Base-by-base conservation (phyloP, 2,329 filamentous ascomycete species). In the Colletotrichum salicis region DNA sequence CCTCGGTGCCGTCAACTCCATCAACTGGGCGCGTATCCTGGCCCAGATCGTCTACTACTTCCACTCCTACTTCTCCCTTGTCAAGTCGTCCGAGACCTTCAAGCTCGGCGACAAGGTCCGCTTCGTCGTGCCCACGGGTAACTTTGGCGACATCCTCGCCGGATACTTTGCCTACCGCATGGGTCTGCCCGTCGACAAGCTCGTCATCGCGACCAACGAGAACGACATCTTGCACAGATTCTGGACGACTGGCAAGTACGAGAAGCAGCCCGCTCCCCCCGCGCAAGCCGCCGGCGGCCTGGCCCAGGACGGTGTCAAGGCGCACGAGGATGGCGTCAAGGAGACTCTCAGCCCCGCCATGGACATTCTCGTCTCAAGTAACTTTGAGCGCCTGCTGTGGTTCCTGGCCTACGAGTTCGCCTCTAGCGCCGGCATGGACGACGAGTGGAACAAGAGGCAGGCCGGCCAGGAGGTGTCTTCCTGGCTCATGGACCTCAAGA, bases 41-140 rank as follows among this genome's bases (percentile, higher is more conserved):
- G 96, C 96, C 13, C 96, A 99, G 85, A 98, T 97, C 75, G 94
- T 94, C 72, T 98, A 97, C 88, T 99, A 97, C 87, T 97, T 98
- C 86, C 88, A 96, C 82, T 91, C 96, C 13, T 98, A 98, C 87
- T 97, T 98, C 84, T 86, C 91, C 15, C 90, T 99, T 41, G 87
- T 86, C 72, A 89, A 86, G 79, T 85, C 87, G 62, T 89, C 89
- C 4, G 57, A 62, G 11, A 82, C 84, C 19, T 92, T 93, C 81
- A 88, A 90, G 70, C 78, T 92, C 29, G 89, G 88, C 75, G 89
- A 93, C 76, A 90, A 90, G 78, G 88, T 96, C 51, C 92, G 95
- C 72, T 97, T 95, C 78, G 93, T 97, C 10, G 94, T 97, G 0
- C 96, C 96, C 2, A 97, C 95, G 0, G 96, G 96, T 67, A 98